phyloP scores from a whole-genome alignment of 2,329 filamentous ascomycete genomes.

The Xylaria sp. region DNA sequence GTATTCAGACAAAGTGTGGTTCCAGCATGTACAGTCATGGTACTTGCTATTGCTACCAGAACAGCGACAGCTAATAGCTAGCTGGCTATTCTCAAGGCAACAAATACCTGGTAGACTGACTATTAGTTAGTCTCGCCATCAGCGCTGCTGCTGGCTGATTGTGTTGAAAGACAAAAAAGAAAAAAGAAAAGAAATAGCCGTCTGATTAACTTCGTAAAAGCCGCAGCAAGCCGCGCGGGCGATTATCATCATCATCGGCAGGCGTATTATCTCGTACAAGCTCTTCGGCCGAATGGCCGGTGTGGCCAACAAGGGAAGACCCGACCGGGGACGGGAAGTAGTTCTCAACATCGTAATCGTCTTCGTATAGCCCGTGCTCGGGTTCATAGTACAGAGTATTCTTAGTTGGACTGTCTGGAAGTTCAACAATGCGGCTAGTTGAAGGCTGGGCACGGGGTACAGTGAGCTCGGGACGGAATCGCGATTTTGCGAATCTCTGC shows the following conservation, averaged over 20 bases:
- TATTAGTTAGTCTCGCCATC: not conserved
- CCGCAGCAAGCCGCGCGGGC: conserved; percentile 34
- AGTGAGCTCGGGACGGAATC: not conserved
- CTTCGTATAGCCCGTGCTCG: conserved; percentile 6
- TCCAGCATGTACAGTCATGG: conserved; percentile 13
- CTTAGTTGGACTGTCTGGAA: not conserved
- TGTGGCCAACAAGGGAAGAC: conserved; percentile 48
- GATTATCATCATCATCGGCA: conserved; percentile 31
- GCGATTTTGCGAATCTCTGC: conserved; percentile 14
- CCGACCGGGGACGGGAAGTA: conserved; percentile 27
- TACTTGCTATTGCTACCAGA: not conserved
- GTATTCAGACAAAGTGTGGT: conserved; percentile 15
- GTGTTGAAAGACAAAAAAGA: not conserved
- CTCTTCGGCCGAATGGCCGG: conserved; percentile 47
- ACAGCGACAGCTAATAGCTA: conserved; percentile 9
- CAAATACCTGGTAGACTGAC: too few relatives aligned
- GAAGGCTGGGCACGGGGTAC: not conserved
- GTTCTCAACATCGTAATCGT: conserved; percentile 5
- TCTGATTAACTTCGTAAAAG: conserved; percentile 18
- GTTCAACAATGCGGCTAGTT: not conserved
- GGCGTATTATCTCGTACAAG: conserved; percentile 15
- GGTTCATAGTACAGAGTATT: conserved; percentile 16
- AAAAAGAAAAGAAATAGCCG: too few relatives aligned
- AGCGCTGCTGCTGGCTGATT: not conserved
- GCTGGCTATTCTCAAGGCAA: not conserved